These are phyloP conservation scores for Mallotus nudiflorus DNA, from an alignment of 345 rosid species.

Conservation along the genomic window DNA sequence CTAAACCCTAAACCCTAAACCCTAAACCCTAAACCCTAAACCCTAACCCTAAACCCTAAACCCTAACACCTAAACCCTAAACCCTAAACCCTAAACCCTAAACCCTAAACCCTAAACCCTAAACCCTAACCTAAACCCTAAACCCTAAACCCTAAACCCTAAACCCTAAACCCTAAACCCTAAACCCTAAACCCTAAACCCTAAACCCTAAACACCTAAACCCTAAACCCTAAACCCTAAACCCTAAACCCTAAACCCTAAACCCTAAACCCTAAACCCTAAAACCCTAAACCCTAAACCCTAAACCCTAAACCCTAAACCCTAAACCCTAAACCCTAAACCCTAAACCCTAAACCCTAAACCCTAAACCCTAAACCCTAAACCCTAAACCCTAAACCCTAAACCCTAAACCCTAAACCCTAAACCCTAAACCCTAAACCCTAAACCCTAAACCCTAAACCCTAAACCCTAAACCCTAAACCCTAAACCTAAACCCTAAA, in stretches of 20 bases:
- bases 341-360: conserved; percentile 26
- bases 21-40: conserved; percentile 16
- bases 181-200: conserved; percentile 5
- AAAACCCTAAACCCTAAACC: conserved; percentile 25
- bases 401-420: conserved; percentile 17
- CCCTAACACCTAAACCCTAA: conserved; percentile 22
- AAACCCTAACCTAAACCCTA: conserved; percentile 18
- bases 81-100: conserved; percentile 25
- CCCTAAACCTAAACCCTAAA: conserved; percentile 30
- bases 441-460: conserved; percentile 21
- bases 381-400: conserved; percentile 24
- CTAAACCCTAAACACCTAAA: conserved; percentile 6
- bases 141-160: conserved; percentile 11
- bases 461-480: conserved; percentile 18
- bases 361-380: conserved; percentile 24
- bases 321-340: no score
- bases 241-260: conserved; percentile 1
- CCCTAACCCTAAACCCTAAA: conserved; percentile 8
- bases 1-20: conserved; percentile 14
- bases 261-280: conserved; percentile 13
- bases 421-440: conserved; percentile 25
- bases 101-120: conserved; percentile 23
- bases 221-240: neutral
- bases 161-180: conserved; percentile 7
- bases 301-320: no score